A percentile compares a stretch with the other conserved stretches of the same genome.
These are phyloP conservation scores for Aristolochia contorta DNA, from an alignment of 164 flowering plant genomes.

Conservation along the genomic window DNA sequence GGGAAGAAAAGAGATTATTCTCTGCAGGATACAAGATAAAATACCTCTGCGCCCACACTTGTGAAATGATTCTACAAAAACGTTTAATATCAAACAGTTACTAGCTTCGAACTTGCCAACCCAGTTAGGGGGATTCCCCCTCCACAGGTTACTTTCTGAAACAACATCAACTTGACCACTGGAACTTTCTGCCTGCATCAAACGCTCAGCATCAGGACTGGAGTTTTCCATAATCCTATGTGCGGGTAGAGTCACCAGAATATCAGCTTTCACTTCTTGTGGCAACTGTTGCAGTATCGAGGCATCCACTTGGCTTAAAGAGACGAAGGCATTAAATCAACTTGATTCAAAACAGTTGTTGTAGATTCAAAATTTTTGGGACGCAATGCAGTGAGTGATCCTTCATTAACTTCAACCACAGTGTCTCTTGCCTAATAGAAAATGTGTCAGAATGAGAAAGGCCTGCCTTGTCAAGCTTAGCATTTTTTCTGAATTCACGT, in stretches of 20 bases:
- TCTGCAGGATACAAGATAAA: slow-evolving; percentile 50
- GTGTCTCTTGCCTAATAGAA: neutral
- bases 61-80: slow-evolving; percentile 41
- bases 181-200: slow-evolving; percentile 7
- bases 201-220: slow-evolving; percentile 13
- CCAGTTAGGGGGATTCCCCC: slow-evolving; percentile 80
- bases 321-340: slow-evolving; percentile 67
- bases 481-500: neutral
- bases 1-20: slow-evolving; percentile 19
- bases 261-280: slow-evolving; percentile 54
- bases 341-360: slow-evolving; percentile 7
- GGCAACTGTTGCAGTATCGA: slow-evolving; percentile 71
- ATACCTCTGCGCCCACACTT: slow-evolving; percentile 25
- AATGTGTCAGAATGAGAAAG: neutral
- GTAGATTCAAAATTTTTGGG: slow-evolving; percentile 9
- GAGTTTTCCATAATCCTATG: slow-evolving; percentile 38
- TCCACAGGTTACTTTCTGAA: slow-evolving; percentile 37
- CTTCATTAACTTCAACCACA: neutral
- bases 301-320: slow-evolving; percentile 74
- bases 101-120: slow-evolving; percentile 52
- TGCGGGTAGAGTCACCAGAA: slow-evolving; percentile 59
- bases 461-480: neutral
- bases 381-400: slow-evolving; percentile 12
- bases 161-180: slow-evolving; percentile 5
- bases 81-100: slow-evolving; percentile 30